Percentiles rank a stretch among this genome's conserved stretches.
These are phyloP conservation scores for Dendrobium officinale DNA, from an alignment of 106 monocot genomes.

Conservation along the genomic window DNA sequence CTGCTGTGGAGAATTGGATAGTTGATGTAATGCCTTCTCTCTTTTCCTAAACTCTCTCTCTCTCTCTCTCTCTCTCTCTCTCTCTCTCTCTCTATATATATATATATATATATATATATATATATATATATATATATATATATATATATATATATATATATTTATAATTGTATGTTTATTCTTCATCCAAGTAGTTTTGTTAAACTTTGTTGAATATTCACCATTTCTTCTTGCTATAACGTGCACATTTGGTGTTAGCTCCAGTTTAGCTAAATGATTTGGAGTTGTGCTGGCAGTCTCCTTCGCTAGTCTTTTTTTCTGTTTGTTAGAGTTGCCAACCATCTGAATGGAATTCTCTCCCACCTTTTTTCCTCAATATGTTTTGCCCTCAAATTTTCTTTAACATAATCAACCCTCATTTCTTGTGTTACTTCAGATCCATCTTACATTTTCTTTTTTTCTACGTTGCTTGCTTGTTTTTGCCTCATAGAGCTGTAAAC, in stretches of 20 bases:
- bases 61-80: neutral
- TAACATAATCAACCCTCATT: no score
- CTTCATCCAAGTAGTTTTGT: neutral
- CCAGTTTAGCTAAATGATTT: neutral
- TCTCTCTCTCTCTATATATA: no score
- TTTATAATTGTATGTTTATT: neutral
- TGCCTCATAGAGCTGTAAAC: no score
- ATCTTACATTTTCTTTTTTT: no score
- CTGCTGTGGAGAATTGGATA: slow-evolving; percentile 72
- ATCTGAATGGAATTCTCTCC: neutral
- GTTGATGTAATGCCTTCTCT: slow-evolving; percentile 48
- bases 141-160: neutral
- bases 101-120: no score
- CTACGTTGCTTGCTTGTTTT: no score
- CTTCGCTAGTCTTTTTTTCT: neutral
- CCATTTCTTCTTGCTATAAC: neutral
- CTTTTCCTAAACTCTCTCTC: neutral
- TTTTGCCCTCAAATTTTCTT: neutral
- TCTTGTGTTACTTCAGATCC: no score
- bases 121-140: no score
- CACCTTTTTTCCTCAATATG: neutral
- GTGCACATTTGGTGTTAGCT: neutral
- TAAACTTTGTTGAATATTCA: neutral
- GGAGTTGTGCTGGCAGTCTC: neutral
- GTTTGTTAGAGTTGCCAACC: neutral